These are phyloP conservation scores for Cercospora berteroae DNA, from an alignment of 2,329 filamentous ascomycete species.

Conservation along the genomic window DNA sequence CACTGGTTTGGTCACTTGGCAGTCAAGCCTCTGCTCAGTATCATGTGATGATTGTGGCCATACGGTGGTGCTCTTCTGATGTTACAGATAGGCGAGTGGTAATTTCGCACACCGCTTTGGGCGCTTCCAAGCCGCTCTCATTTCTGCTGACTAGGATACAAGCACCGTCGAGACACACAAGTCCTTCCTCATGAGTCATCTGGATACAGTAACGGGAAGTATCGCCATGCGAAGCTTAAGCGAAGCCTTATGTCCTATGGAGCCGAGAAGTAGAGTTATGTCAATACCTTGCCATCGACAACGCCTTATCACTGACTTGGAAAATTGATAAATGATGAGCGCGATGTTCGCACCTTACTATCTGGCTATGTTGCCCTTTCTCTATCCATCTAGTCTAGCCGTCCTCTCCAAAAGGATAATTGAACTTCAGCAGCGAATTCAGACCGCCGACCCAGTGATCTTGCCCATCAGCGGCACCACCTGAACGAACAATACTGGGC, in stretches of 20 bases:
- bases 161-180: not conserved
- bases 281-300: not conserved
- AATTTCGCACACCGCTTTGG: not conserved
- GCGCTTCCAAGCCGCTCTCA: not conserved
- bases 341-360: not conserved
- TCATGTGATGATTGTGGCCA: not conserved
- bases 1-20: not conserved
- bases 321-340: not conserved
- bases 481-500: constrained; percentile 76
- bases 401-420: constrained; percentile 85
- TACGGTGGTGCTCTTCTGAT: not conserved
- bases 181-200: not conserved
- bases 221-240: not conserved
- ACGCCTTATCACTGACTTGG: not conserved
- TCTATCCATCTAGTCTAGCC: not conserved
- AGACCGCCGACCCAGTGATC: constrained; percentile 96
- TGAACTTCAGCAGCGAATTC: constrained; percentile 93
- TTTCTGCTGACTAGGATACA: not conserved
- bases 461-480: constrained; percentile 57
- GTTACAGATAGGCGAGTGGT: not conserved
- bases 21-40: not conserved
- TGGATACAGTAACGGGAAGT: not conserved
- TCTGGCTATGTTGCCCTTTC: not conserved
- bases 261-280: not conserved
- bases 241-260: not conserved